phyloP scores from a whole-genome alignment of 2,329 filamentous ascomycete genomes.

The Colletotrichum chlorophyti region DNA sequence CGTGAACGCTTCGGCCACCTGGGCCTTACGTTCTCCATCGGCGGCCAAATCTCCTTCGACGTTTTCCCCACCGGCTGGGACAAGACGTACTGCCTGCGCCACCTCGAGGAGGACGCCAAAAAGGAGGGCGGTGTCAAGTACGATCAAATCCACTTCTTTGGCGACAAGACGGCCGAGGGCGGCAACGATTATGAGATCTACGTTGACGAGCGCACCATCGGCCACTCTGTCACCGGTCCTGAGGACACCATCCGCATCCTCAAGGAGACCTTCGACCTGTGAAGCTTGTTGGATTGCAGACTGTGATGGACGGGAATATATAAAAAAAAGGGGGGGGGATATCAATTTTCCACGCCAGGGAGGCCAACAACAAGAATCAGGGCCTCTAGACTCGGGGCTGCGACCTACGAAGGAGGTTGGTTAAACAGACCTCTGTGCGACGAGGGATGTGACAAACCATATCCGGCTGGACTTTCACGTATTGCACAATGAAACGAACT shows the following conservation, averaged over 20 bases:
- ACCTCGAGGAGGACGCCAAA: constrained; percentile 82
- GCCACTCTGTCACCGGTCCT: constrained; percentile 82
- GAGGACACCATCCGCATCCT: constrained; percentile 83
- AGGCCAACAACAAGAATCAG: neutral
- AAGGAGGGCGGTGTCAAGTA: constrained; percentile 76
- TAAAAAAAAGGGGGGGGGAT: neutral
- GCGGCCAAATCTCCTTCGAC: constrained; percentile 97
- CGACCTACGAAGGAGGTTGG: too few species aligned
- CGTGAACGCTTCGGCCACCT: constrained; percentile 83
- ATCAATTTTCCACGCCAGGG: too few species aligned
- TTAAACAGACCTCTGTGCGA: too few species aligned
- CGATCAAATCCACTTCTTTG: constrained; percentile 95
- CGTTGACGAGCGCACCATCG: constrained; percentile 78
- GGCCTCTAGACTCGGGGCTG: too few species aligned
- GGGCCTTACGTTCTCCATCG: constrained; percentile 92
- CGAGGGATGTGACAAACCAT: too few species aligned
- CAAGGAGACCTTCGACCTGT: constrained; percentile 81
- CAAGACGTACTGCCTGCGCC: constrained; percentile 94
- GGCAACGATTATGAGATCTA: constrained; percentile 98
- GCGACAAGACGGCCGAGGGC: constrained; percentile 90
- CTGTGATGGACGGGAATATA: neutral
- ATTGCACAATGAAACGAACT: too few species aligned
- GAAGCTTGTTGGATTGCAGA: constrained; percentile 27
- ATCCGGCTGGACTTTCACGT: too few species aligned
- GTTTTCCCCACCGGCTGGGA: constrained; percentile 98